Base-by-base conservation (phyloP, 2,329 filamentous ascomycete species). In the Graphium sp. region DNA sequence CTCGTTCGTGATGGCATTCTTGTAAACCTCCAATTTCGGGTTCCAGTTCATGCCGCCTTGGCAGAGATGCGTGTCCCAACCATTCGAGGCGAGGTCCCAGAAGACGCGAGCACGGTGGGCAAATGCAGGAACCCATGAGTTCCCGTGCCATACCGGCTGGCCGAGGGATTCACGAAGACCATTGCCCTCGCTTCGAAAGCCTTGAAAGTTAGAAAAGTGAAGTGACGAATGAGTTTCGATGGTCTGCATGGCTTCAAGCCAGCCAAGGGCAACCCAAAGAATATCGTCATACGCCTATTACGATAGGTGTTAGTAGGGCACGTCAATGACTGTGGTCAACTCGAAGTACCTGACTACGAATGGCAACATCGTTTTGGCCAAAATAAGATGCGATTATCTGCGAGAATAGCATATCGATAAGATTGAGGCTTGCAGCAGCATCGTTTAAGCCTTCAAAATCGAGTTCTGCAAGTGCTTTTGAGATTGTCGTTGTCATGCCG, bases 1-100 rank as follows among this genome's bases (percentile, higher is more conserved):
- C 46, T 94, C 73, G 44, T 94, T 94, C 18, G 87, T 95, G 41
- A 95, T 91, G 36, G 87, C 83, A 43, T 95, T 95, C 47, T 94
- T 95, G 57, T 94, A 95, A 0, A 84, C 83, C 22, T 63, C 51
- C 17, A 87, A 55, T 20, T 70, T 67, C 3, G 82, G 82, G 39
- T 80, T 91, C 87, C 87, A 95, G 10, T 73, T 66, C 79, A 95
- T 91, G 24, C 87, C 87, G 14, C 87, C 87, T 5, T 66, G 67
- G 42, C 87, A 95, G 5, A 92, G 63, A 15, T 60, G 62, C 14
- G 68, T 77, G 44, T 91, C 79, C 83, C 85, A 95, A 5, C 87
- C 83, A 8, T 63, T 56, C 5, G 70, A 64, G 5, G 81, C 79
- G 21, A 92, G 55, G 18, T 85, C 77, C 65, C 85, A 93, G 52